These are phyloP conservation scores for Heliamphora pulchella DNA, from an alignment of 179 eudicot species.

Conservation along the genomic window DNA sequence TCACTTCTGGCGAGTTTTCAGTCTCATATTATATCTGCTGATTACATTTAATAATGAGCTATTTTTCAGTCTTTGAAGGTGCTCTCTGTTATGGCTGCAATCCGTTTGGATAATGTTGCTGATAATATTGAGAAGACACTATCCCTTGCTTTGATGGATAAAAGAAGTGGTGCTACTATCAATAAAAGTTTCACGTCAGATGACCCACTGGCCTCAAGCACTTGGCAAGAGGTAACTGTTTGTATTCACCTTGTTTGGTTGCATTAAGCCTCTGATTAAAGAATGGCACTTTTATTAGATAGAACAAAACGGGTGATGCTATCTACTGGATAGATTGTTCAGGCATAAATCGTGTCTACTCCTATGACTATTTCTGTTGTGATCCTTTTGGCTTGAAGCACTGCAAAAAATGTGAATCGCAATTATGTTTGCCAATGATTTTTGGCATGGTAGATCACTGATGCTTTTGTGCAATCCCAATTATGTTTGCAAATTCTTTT, in stretches of 20 bases:
- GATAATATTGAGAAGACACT: constrained; percentile 72
- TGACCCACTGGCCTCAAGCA: constrained; percentile 91
- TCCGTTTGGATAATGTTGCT: constrained; percentile 69
- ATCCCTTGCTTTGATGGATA: constrained; percentile 59
- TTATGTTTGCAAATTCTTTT: neutral
- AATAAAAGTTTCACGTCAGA: constrained; percentile 38
- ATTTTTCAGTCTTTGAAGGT: constrained; percentile 43
- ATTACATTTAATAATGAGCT: too few relatives aligned
- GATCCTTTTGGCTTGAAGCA: neutral
- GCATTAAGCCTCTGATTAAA: constrained; percentile 7
- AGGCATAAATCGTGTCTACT: neutral
- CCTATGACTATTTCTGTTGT: neutral
- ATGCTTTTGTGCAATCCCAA: neutral
- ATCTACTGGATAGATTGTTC: neutral
- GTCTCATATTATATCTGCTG: neutral
- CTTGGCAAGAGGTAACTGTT: constrained; percentile 76
- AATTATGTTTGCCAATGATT: too few relatives aligned
- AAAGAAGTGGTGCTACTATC: constrained; percentile 29
- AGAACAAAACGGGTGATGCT: neutral
- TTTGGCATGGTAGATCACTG: too few relatives aligned
- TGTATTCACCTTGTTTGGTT: constrained; percentile 5
- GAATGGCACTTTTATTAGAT: neutral
- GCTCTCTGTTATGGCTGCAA: constrained; percentile 78
- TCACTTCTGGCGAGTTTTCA: neutral
- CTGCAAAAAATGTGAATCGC: too few relatives aligned